Base-by-base conservation (phyloP, 1,284 basidiomycete genomes). In the Veloboletus limbatus region DNA sequence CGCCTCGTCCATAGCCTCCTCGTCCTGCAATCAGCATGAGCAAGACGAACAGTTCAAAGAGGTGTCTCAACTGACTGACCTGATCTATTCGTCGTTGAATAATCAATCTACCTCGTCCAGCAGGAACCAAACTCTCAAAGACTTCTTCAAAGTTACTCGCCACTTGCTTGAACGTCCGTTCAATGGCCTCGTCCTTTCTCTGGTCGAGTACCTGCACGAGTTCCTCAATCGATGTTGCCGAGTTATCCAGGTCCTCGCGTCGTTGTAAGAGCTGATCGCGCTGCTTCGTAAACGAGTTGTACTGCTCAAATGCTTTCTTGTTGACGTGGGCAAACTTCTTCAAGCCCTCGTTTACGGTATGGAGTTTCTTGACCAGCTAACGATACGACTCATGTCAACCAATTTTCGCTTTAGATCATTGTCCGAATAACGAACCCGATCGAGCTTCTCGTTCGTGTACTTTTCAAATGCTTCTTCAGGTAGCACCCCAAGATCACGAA, bases 301-400 rank as follows among this genome's bases (percentile, higher is more conserved):
- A 98, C 68, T 98, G 94, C 68, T 99, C 97, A 62, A 97, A 96
- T 1, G 96, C 97, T 68, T 98, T 98, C 75, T 99, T 99, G 77
- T 99, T 99, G 55, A 99, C 96, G 63, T 98, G 95, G 0, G 92
- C 88, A 60, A 94, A 99, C 68, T 95, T 95, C 68, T 96, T 97
- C 53, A 99, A 74, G 24, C 82, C 81, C 58, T 97, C 94, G 60
- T 97, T 95, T 54, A 94, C 85, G 20, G 79, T 78, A 60, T 97
- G 94, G 28, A 99, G 77, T 54, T 87, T 88, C 71, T 92, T 95
- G 56, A 96, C 80, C 30, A 99, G 77, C 91, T 96, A 57, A 16
- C n/a, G n/a, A 49, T 45, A 34, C 18, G 20, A 32, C 2, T 6
- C 27, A 32, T 3, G 20, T 63, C 26, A 62, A 41, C 16, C 27